A percentile compares a stretch with the other conserved stretches of the same genome.
phyloP scores from a whole-genome alignment of 169 alveolate species.

The Perkinsus olseni region DNA sequence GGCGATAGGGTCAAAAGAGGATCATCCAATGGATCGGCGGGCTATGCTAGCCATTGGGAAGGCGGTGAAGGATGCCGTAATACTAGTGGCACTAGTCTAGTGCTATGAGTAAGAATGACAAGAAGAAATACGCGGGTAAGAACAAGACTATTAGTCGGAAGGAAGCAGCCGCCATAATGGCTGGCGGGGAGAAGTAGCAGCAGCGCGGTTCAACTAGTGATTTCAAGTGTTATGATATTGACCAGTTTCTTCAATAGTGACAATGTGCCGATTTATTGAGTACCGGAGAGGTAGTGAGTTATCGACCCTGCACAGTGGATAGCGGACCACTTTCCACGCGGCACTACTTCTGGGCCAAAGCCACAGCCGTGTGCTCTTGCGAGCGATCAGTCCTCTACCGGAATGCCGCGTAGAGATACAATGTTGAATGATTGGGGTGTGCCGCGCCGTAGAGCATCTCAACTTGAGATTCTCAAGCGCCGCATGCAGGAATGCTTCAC shows the following conservation, averaged over 20 bases:
- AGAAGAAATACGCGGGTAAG: slow-evolving; percentile 40
- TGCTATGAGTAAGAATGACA: slow-evolving; percentile 49
- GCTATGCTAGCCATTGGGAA: neutral
- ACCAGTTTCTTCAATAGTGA: neutral
- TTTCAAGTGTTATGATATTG: neutral
- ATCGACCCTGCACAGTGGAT: neutral
- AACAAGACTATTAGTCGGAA: slow-evolving; percentile 6
- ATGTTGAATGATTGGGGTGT: no score
- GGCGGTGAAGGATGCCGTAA: slow-evolving; percentile 66
- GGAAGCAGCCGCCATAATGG: neutral
- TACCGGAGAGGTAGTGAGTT: neutral
- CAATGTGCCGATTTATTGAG: neutral
- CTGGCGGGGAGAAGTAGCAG: neutral
- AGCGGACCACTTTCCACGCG: no score
- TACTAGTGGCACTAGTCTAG: no score
- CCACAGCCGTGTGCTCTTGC: no score
- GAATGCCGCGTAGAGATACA: no score
- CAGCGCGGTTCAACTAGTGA: neutral
- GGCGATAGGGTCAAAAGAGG: slow-evolving; percentile 41
- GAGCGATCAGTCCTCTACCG: no score
- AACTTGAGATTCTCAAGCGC: no score
- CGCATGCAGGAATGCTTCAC: no score
- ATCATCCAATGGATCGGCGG: neutral
- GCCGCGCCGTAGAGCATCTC: no score
- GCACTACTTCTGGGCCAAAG: no score